Percentiles rank a stretch among this genome's conserved stretches.
Conservation (phyloP, 345 rosid species). For the Turritis glabra region DNA sequence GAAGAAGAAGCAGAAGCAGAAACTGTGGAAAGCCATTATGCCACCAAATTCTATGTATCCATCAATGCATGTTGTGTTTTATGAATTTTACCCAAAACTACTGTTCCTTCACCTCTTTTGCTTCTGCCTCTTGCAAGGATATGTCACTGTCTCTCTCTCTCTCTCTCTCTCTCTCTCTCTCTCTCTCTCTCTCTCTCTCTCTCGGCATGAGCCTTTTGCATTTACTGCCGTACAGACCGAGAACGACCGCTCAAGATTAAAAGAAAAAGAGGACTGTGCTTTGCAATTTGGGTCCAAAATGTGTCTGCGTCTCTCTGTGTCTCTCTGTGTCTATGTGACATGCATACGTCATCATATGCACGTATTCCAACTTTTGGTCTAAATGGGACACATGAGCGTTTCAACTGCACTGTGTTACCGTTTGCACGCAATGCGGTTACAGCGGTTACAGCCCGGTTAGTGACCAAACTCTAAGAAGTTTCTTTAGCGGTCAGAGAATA, state of each 20-base stretch:
- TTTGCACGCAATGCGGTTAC: too few relatives aligned
- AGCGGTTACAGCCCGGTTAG: too few relatives aligned
- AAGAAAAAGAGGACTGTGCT: conserved; percentile 17
- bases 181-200: conserved; percentile 22
- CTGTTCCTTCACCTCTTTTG: conserved; percentile 23
- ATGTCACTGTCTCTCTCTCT: conserved; percentile 27
- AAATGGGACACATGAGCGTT: background rate
- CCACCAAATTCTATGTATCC: conserved; percentile 23
- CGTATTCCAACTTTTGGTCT: conserved; percentile 5
- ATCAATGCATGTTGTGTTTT: background rate
- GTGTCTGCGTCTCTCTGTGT: background rate
- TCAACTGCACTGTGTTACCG: too few relatives aligned
- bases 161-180: conserved; percentile 24
- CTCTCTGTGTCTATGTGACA: background rate
- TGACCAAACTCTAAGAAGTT: background rate
- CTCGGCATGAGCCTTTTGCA: conserved; percentile 34
- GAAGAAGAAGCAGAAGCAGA: background rate
- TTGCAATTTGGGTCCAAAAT: conserved; percentile 22
- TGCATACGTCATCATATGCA: background rate
- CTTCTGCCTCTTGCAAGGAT: conserved; percentile 12
- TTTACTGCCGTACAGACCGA: conserved; percentile 34
- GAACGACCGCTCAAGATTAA: conserved; percentile 29
- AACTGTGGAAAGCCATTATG: conserved; percentile 15
- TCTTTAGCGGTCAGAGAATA: background rate
- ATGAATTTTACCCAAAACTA: conserved; percentile 7